Conservation (phyloP, 805 yeast species). For the Pichia exigua region DNA sequence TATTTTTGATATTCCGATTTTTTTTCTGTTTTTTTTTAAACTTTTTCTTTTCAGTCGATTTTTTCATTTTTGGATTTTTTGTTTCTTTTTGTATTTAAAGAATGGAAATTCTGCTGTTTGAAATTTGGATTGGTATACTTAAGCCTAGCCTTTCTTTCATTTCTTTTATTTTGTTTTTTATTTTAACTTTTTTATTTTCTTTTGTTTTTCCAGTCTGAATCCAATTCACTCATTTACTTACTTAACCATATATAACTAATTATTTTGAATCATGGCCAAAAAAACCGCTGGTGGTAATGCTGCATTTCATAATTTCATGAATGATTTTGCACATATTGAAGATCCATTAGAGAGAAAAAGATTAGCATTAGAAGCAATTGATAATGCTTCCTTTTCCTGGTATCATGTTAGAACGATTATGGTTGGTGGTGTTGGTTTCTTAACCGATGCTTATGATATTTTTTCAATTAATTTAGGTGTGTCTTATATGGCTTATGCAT, state of each 20-base stretch:
- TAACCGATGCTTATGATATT: slow-evolving; percentile 89
- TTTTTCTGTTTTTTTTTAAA: not conserved
- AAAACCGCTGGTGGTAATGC: slow-evolving; percentile 69
- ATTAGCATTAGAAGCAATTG: slow-evolving; percentile 76
- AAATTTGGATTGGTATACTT: too few relatives aligned
- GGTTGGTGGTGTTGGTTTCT: slow-evolving; percentile 93
- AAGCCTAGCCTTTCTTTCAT: not conserved
- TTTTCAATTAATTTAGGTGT: slow-evolving; percentile 82
- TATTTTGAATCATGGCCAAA: slow-evolving; percentile 4
- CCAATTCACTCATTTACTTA: not conserved
- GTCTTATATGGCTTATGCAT: slow-evolving; percentile 69
- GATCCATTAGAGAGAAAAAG: slow-evolving; percentile 85
- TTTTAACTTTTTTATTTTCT: too few relatives aligned
- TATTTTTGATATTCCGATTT: not conserved
- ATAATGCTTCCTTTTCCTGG: slow-evolving; percentile 74
- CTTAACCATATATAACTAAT: not conserved
- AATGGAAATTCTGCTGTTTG: not conserved
- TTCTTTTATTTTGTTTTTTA: not conserved
- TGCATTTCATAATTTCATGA: slow-evolving; percentile 76
- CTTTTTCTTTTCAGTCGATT: not conserved
- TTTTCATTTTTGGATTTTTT: not conserved
- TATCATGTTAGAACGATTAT: slow-evolving; percentile 73
- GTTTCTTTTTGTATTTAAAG: not conserved
- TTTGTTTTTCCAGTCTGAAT: not conserved
- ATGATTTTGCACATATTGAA: slow-evolving; percentile 71